Evolutionary conservation across 2,329 filamentous ascomycete genomes (phyloP), one percentile per base, ranked within the genome.

Genomic region (Orbilia ellipsospora): DNA sequence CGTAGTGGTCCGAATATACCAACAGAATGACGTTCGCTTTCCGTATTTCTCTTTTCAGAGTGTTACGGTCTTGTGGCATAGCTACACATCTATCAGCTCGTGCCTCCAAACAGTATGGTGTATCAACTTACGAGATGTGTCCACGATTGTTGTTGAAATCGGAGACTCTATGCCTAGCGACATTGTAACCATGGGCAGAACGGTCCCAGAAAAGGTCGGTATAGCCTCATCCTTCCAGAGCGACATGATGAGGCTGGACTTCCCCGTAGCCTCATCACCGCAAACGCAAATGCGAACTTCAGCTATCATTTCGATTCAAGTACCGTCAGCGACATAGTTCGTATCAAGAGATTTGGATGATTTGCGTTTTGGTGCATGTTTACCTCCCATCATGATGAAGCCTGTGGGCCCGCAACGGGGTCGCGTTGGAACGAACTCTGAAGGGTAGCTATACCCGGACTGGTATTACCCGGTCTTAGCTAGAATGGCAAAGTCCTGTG

Each of bases 201-300:
- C 91, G 13, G 94, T 88, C 82, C 97, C 94, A 81, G 99, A 97
- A 85, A 96, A 97, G 83, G 92, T 92, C 78, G 91, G 92, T 80
- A 98, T 92, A 83, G 98, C 99, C 82, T 94, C 92, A 82, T 97
- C 94, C 82, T 98, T 98, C 82, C 99, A 94, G 45, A 99, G 89
- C 69, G 93, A 96, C 67, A 94, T 95, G 81, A 97, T 96, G 82
- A 97, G 87, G 82, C 92, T 95, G 74, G 92, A 95, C 84, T 97
- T 97, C 80, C 93, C 93, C n/a, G 92, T 93, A 80, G 92, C 79
- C 75, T 77, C 73, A 51, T 77, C 73, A 50, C 73, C 73, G 55
- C 73, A 77, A 12, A 77, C 73, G 61, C 65, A 70, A 20, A 77
- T 72, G 26, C 73, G 66, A 23, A 77, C 73, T 63, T 72, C 73